Base-by-base conservation (phyloP, 1,139 yeast genomes). In the Geotrichum restrictum region DNA sequence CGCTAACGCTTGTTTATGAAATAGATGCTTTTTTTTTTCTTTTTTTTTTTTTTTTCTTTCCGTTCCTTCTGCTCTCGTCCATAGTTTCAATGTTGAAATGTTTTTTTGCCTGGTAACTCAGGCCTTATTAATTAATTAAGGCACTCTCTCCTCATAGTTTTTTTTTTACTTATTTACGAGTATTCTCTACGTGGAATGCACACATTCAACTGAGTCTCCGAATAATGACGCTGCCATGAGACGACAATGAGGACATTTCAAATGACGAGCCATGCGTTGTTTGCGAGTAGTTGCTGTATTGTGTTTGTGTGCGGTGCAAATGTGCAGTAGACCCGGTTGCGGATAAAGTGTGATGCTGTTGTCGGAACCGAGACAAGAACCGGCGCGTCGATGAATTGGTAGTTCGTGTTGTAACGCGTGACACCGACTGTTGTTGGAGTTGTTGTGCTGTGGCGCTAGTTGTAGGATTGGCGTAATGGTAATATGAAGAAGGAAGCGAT, bases 161-260 rank as follows among this genome's bases (percentile, higher is more conserved):
- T 42, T 33, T n/a, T 18, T 21, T 8, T 32, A 11, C 21, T 21
- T n/a, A 37, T 14, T 29, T 6, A 37, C 18, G 21, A 8, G 41
- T 19, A 8, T 4, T 19, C 7, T 6, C n/a, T 8, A 19, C 8
- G 41, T 37, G 24, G 7, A 10, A 18, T 10, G n/a, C n/a, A n/a
- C 7, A 16, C 13, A n/a, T 11, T 14, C 18, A 36, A 34, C n/a
- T 21, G 24, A 5, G 11, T 3, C 37, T 36, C 16, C 49, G 36
- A 13, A 46, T 46, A 13, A 46, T 46, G 21, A 46, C 49, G 16
- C 49, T 46, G 8, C 45, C 49, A 2, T 46, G 49, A 2, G 38
- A 40, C 27, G 45, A 42, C 29, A 24, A 8, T 24, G 29, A 24
- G 8, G 29, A 5, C 29, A 24, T 5, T 24, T 24, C 29, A 8